Evolutionary conservation across 164 flowering plant genomes (phyloP).

Genomic region (Nelumbo lutea): DNA sequence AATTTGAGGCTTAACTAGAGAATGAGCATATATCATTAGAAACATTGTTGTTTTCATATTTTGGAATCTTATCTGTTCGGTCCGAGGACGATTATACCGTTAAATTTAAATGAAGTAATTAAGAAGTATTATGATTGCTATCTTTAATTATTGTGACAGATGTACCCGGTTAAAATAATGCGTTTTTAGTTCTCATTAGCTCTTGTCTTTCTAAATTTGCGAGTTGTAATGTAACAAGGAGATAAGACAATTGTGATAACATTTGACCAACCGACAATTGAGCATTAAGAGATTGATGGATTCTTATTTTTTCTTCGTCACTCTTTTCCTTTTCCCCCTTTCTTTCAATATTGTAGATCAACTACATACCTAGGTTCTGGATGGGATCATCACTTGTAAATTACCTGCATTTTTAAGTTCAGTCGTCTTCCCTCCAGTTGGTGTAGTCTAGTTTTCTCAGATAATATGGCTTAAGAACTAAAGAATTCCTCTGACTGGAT

Average conservation of each 20-base stretch:
- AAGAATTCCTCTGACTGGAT: background rate
- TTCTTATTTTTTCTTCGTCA: background rate
- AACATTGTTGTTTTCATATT: background rate
- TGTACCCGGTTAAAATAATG: background rate
- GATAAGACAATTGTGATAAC: background rate
- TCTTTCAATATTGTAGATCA: background rate
- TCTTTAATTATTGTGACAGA: background rate
- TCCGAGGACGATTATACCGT: background rate
- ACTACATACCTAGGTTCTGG: too few relatives aligned
- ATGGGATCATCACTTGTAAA: too few relatives aligned
- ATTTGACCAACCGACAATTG: background rate
- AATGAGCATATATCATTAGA: background rate
- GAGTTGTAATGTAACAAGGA: background rate
- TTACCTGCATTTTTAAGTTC: too few relatives aligned
- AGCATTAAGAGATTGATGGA: background rate
- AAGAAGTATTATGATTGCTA: background rate
- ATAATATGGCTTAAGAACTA: background rate
- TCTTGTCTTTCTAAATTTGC: slow-evolving; percentile 4
- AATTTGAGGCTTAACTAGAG: slow-evolving; percentile 9
- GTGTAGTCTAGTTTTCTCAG: background rate
- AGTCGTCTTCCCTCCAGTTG: background rate
- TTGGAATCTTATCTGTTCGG: background rate
- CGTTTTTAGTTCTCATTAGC: background rate
- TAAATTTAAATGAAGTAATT: background rate
- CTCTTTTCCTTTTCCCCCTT: too few relatives aligned